Percentiles rank a stretch among this genome's conserved stretches.
Evolutionary conservation across 1,284 basidiomycete genomes (phyloP).

Genomic region (Cutaneotrichosporon arboriforme): DNA sequence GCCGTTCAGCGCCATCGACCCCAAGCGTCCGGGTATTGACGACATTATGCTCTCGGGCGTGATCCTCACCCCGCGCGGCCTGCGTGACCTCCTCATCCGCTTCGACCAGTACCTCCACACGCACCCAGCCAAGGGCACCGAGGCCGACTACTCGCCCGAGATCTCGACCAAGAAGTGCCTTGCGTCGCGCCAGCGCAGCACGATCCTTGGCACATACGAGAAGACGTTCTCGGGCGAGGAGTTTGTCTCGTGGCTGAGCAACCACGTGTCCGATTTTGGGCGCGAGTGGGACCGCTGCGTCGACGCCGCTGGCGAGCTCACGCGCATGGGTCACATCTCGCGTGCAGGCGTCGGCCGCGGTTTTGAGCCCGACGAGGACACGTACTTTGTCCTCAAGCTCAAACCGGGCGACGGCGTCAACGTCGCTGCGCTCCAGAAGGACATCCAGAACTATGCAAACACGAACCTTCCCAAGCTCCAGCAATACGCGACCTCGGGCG

Average conservation of each 20-base stretch:
- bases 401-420: conserved; percentile 13
- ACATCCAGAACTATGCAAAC: background rate
- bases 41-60: conserved; percentile 69
- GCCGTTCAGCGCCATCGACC: conserved; percentile 12
- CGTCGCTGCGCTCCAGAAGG: conserved; percentile 3
- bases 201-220: conserved; percentile 78
- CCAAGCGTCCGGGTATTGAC: conserved; percentile 17
- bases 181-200: conserved; percentile 63
- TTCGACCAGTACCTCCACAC: conserved; percentile 42
- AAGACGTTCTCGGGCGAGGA: conserved; percentile 79
- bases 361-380: conserved; percentile 42
- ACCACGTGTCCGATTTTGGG: conserved; percentile 63
- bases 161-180: conserved; percentile 53
- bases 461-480: conserved; percentile 16
- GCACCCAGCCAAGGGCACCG: conserved; percentile 36
- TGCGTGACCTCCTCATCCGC: conserved; percentile 63
- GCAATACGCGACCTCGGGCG: conserved; percentile 26
- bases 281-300: conserved; percentile 70
- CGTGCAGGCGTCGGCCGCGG: conserved; percentile 58
- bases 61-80: conserved; percentile 57
- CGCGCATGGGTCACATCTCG: conserved; percentile 66
- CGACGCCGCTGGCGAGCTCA: conserved; percentile 68
- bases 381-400: conserved; percentile 39
- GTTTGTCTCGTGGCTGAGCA: conserved; percentile 66
- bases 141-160: conserved; percentile 6